These are phyloP conservation scores for Camellia japonica DNA, from an alignment of 148 eudicot species.

Conservation along the genomic window DNA sequence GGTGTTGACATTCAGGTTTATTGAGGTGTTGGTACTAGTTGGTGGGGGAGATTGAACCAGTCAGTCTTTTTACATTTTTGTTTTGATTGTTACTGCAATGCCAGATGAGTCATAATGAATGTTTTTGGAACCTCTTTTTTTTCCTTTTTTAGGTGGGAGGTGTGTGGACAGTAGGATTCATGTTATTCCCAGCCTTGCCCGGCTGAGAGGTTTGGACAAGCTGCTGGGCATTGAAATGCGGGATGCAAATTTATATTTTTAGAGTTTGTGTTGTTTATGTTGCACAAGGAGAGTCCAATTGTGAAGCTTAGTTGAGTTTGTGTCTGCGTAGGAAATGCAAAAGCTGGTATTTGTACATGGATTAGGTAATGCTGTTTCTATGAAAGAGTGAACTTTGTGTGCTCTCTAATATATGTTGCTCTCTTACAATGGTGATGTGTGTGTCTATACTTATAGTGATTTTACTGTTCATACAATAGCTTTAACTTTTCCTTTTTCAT, in stretches of 20 bases:
- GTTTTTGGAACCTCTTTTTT: too few species aligned
- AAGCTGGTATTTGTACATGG: neutral
- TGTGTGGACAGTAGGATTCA: too few species aligned
- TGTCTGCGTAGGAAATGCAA: neutral
- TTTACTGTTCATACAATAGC: too few species aligned
- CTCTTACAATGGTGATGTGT: too few species aligned
- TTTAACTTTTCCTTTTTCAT: too few species aligned
- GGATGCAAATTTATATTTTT: neutral
- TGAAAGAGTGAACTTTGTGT: neutral
- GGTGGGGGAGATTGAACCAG: neutral
- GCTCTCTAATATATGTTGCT: too few species aligned
- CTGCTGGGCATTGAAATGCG: neutral
- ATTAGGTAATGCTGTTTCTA: neutral
- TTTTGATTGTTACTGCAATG: neutral
- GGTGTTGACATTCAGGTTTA: constrained; percentile 25
- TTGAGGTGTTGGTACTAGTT: constrained; percentile 7
- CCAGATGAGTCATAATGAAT: neutral
- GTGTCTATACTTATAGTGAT: too few species aligned
- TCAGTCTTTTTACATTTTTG: neutral
- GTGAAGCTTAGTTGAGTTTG: neutral
- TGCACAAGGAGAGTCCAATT: neutral
- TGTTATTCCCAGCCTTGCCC: neutral
- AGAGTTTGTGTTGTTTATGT: too few species aligned
- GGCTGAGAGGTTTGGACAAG: too few species aligned
- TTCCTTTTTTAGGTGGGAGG: too few species aligned